Evolutionary conservation across 345 rosid genomes (phyloP).

Genomic region (Dimocarpus longan): DNA sequence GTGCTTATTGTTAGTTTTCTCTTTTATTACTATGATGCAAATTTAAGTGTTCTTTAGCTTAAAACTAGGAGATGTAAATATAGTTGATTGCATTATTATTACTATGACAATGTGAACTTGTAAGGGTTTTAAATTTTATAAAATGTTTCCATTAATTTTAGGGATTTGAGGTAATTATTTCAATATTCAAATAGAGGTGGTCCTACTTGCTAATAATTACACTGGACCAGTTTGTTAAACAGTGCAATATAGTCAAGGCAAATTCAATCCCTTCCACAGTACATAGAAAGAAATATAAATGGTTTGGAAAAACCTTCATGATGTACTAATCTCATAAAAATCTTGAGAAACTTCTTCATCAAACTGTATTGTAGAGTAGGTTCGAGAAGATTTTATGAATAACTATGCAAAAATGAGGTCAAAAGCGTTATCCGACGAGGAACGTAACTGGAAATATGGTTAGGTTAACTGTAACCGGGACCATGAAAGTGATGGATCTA

Average conservation of each 20-base stretch:
- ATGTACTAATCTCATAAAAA: not conserved
- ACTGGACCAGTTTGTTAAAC: not conserved
- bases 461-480: conserved; percentile 16
- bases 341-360: not conserved
- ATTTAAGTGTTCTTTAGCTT: conserved; percentile 15
- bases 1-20: conserved; percentile 15
- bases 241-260: not conserved
- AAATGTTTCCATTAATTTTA: not conserved
- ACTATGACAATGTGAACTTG: not conserved
- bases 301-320: too few relatives aligned
- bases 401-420: not conserved
- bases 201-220: not conserved
- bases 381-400: too few relatives aligned
- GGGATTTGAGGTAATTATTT: not conserved
- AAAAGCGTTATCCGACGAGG: not conserved
- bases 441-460: not conserved
- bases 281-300: too few relatives aligned
- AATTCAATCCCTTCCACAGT: not conserved
- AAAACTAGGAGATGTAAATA: conserved; percentile 31
- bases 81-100: not conserved
- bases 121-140: not conserved
- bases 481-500: not conserved
- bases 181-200: not conserved
- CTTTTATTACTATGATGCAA: conserved; percentile 5
- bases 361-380: too few relatives aligned